Evolutionary conservation across 495 filamentous ascomycete species (phyloP), one percentile per base, ranked within the genome.

Genomic region (Xeromyces bisporus): DNA sequence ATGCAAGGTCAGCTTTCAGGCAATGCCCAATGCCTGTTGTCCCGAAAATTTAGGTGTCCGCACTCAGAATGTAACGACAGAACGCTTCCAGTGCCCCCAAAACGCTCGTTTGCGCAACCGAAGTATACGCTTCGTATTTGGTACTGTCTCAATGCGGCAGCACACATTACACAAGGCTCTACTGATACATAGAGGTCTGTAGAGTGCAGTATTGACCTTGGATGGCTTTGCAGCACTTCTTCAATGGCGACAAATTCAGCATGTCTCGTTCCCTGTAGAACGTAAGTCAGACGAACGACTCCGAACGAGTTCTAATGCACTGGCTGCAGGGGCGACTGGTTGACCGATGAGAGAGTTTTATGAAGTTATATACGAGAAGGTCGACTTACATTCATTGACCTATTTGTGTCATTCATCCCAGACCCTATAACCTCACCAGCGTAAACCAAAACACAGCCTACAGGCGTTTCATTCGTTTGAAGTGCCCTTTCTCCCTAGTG

Each of bases 101-200:
- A 97, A 27, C 87, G 76, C 44, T 94, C 89, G 57, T 97, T 97
- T 28, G 73, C 63, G 36, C 84, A 91, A n/a, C 89, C 91, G 51
- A 80, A 96, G 53, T 80, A 94, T 2, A 96, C 89, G 31, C 67
- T 71, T 32, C 75, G 66, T 45, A 97, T 77, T 4, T 68, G 63
- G 31, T 83, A 71, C 49, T 96, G 91, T 17, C 80, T 73, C 18
- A 97, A 66, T 16, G 85, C 68, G n/a, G 82, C 84, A 2, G 89
- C 87, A 46, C 89, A 97, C 89, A 97, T 97, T 44, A 97, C 75
- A 49, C 89, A 97, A 1, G 89, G 89, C 49, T 97, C 89, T 29
- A 96, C 86, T 0, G 89, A 96, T 18, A 97, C 89, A 50, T 97
- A 97, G 17, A 96, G 68, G 42, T 77, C 73, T 25, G 77, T 82